Base-by-base conservation (phyloP, 2,329 filamentous ascomycete species). In the Tolypocladium nubicola region DNA sequence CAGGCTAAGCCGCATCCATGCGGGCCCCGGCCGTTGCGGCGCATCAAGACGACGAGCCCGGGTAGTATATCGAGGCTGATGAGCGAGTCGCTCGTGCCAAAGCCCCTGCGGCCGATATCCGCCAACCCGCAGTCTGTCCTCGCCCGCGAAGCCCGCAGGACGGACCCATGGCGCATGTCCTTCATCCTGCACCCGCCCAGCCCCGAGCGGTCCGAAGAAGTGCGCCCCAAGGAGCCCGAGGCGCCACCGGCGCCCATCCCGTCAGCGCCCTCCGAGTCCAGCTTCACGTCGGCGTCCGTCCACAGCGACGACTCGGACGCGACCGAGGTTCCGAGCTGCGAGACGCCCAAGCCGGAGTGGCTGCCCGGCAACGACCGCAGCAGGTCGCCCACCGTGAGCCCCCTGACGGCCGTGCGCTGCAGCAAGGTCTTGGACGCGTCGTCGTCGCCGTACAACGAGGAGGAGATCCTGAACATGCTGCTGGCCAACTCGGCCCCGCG, bases 361-460 rank as follows among this genome's bases (percentile, higher is more conserved):
- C 23, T 37, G 30, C 39, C 26, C 4, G 53, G 47, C 55, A 37
- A 53, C 16, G 43, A 58, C 19, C 19, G 52, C 53, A 54, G 56
- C 37, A 39, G 41, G 26, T 61, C 62, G 13, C 57, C 56, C 13
- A 57, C 62, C 11, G 47, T 50, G 4, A 62, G 60, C 26, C 60
- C 57, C 14, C 23, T 39, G 49, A 57, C 60, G 2, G 56, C 59
- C 1, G 56, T 14, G 30, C 55, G 40, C 38, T 14, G 33, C 7
- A 57, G 52, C 38, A 23, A 38, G 11, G 54, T 41, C 6, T 57
- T 58, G 19, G 62, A 63, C 9, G 56, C 64, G 37, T 64, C 66
- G 8, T 70, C 70, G 0, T 68, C 69, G 38, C 66, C 70, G 1
- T 71, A 67, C 45, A 67, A 67, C 50, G 71, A 73, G 54, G 61